Evolutionary conservation across 2,329 filamentous ascomycete species (phyloP), one percentile per base, ranked within the genome.

Genomic region (Cryphonectria radicalis): DNA sequence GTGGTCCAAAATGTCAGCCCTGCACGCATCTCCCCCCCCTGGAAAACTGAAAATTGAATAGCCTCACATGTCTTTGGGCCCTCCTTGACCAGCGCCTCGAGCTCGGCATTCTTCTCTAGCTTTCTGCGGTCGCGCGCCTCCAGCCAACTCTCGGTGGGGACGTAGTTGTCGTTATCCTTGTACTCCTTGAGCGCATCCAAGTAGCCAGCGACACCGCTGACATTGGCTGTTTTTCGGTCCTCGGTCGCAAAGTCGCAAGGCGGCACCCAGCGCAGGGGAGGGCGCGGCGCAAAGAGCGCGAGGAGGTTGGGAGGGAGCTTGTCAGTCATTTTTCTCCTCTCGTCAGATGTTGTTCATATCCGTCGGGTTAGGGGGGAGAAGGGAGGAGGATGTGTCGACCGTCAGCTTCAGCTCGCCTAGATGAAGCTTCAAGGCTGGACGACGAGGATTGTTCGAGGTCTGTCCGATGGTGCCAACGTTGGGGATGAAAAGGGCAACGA

Each of bases 291-390:
- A 85, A 99, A 99, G 76, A 98, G 93, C 82, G 93, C 93, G 77
- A 98, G 88, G 72, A 98, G 89, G 80, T 97, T 95, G 70, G 93
- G 93, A 71, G 96, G 95, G 28, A 99, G 92, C 83, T 97, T 96
- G 87, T 98, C 95, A 66, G 96, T 98, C 96, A 98, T 99, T 74
- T 77, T 69, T 74, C 77, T 69, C 96, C 98, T 95, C 98, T 98
- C 74, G 76, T 65, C 50, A 69, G 69, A 46, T 85, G 77, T 69
- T 74, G 66, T 64, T 28, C 63, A 42, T 68, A 13, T 63, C 64
- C 25, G 60, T 62, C 65, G 35, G 37, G 63, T 60, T 19, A 19
- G 17, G 5, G 17, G 37, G 17, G 22, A 40, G 22, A 40, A 40
- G 40, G 42, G 40, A 46, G 35, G 57, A 55, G 6, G 63, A 3